phyloP scores from a whole-genome alignment of 257 asterid species.

The Perilla frutescens region DNA sequence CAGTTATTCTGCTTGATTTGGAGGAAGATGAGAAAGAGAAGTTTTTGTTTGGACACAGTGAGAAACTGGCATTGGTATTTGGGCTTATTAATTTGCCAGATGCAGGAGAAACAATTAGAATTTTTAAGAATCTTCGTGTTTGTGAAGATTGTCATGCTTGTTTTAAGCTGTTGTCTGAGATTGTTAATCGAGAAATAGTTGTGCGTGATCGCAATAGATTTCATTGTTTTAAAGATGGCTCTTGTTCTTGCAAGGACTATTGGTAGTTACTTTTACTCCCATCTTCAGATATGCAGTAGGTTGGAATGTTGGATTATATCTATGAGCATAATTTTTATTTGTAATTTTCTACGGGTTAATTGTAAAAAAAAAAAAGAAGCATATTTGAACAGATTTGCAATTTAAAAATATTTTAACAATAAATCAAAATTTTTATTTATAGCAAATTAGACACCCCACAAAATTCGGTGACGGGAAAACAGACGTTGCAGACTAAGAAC shows the following conservation, averaged over 20 bases:
- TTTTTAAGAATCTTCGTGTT: constrained; percentile 69
- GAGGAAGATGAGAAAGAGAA: constrained; percentile 61
- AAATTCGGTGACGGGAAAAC: no score
- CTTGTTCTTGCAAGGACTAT: constrained; percentile 68
- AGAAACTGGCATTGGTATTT: constrained; percentile 64
- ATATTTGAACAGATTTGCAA: no score
- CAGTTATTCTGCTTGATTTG: constrained; percentile 56
- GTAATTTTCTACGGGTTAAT: no score
- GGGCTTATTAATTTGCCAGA: constrained; percentile 53
- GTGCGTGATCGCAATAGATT: constrained; percentile 67
- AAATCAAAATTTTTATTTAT: no score
- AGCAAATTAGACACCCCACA: no score
- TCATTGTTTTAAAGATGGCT: constrained; percentile 64
- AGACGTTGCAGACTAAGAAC: no score
- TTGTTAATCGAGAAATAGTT: constrained; percentile 52
- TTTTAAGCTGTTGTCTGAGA: constrained; percentile 65
- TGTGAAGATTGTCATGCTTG: constrained; percentile 77
- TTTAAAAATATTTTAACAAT: no score
- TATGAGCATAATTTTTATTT: no score
- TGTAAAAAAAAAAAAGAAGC: no score
- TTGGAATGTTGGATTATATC: no score
- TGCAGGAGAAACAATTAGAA: constrained; percentile 56
- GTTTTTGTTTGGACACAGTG: constrained; percentile 58
- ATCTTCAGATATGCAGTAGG: no score
- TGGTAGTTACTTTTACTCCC: constrained; percentile 55